Percentiles rank a stretch among this genome's conserved stretches.
Evolutionary conservation across 495 filamentous ascomycete genomes (phyloP).

Genomic region (Jackrogersella minutella): DNA sequence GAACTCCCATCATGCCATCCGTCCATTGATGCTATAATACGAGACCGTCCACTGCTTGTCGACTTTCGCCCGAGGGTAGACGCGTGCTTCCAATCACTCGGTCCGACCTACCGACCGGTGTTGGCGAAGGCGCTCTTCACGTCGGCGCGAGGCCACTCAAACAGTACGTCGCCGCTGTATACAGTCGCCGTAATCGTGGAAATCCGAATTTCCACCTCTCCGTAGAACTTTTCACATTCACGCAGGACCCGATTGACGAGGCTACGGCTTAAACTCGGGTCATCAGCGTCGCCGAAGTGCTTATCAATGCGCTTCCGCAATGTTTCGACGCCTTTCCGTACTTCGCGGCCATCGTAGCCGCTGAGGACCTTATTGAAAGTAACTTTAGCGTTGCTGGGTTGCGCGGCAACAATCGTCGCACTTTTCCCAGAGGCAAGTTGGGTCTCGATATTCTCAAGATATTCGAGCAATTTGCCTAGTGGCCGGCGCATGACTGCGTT

Average conservation of each 20-base stretch:
- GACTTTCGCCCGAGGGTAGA: slow-evolving; percentile 32
- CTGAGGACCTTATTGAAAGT: slow-evolving; percentile 86
- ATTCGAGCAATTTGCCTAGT: slow-evolving; percentile 88
- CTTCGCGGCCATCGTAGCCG: slow-evolving; percentile 80
- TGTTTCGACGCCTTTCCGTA: slow-evolving; percentile 83
- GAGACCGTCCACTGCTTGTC: slow-evolving; percentile 27
- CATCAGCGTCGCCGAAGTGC: slow-evolving; percentile 90
- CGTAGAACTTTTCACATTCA: slow-evolving; percentile 82
- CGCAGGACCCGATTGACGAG: slow-evolving; percentile 80
- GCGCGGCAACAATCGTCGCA: slow-evolving; percentile 64
- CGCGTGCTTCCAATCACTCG: slow-evolving; percentile 40
- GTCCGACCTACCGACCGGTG: slow-evolving; percentile 51
- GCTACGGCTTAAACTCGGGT: slow-evolving; percentile 67
- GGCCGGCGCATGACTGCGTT: slow-evolving; percentile 87
- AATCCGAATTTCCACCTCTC: slow-evolving; percentile 73
- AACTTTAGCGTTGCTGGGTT: slow-evolving; percentile 78
- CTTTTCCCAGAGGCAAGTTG: slow-evolving; percentile 63
- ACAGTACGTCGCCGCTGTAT: slow-evolving; percentile 62
- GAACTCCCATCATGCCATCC: slow-evolving; percentile 39
- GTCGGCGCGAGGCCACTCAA: slow-evolving; percentile 63
- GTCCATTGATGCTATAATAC: slow-evolving; percentile 22
- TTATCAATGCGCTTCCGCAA: slow-evolving; percentile 92
- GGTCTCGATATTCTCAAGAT: slow-evolving; percentile 82
- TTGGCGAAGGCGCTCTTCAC: slow-evolving; percentile 59
- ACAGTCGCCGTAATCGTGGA: slow-evolving; percentile 66